A percentile compares a stretch with the other conserved stretches of the same genome.
phyloP scores from a whole-genome alignment of 495 filamentous ascomycete species.

The Trichoderma erinaceum region DNA sequence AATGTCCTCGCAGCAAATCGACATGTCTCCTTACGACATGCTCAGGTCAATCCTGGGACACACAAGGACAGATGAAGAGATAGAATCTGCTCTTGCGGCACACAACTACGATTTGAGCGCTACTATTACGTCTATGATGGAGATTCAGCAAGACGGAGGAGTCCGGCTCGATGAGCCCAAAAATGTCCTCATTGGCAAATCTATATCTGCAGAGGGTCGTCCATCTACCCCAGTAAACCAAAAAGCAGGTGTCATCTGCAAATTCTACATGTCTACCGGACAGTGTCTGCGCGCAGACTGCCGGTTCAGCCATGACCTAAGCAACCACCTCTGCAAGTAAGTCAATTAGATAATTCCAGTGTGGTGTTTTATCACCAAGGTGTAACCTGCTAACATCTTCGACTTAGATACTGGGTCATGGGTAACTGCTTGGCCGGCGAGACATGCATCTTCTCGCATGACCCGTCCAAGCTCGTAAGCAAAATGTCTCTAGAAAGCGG shows the following conservation, averaged over 20 bases:
- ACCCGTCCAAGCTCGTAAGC: conserved; percentile 74
- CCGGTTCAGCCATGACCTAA: conserved; percentile 93
- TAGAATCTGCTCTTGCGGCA: conserved; percentile 77
- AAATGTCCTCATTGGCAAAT: conserved; percentile 80
- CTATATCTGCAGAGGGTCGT: conserved; percentile 65
- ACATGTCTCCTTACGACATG: conserved; percentile 99
- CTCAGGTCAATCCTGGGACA: conserved; percentile 90
- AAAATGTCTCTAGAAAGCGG: conserved; percentile 59
- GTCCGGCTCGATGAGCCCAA: conserved; percentile 43
- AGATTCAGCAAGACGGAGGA: conserved; percentile 43
- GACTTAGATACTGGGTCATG: conserved; percentile 82
- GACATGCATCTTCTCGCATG: conserved; percentile 95
- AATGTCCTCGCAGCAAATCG: conserved; percentile 64
- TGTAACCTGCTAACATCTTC: conserved; percentile 13
- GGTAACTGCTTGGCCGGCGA: conserved; percentile 93
- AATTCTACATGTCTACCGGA: conserved; percentile 89
- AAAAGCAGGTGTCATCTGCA: conserved; percentile 83
- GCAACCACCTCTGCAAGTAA: conserved; percentile 96
- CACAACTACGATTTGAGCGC: conserved; percentile 91
- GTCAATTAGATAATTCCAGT: conserved; percentile 30
- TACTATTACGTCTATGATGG: conserved; percentile 81
- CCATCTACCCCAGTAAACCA: conserved; percentile 65
- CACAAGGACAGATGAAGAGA: conserved; percentile 84
- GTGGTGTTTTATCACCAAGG: not conserved
- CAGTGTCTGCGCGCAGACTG: conserved; percentile 93